Percentiles rank a stretch among this genome's conserved stretches.
Conservation (phyloP, 176 grass and related monocot genomes). For the Musa itinerans region DNA sequence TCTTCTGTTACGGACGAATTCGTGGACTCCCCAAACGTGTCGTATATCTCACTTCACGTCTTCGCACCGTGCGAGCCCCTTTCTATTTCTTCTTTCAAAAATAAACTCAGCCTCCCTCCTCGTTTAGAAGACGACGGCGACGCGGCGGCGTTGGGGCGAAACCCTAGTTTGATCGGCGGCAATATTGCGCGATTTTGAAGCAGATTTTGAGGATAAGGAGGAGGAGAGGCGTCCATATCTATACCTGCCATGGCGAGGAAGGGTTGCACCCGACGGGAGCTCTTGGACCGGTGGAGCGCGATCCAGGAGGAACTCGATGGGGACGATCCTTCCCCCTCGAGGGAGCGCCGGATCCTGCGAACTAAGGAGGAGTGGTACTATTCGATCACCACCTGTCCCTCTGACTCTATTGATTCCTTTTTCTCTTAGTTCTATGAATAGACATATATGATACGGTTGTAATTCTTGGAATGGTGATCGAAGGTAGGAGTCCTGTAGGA, state of each 20-base stretch:
- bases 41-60: too few relatives aligned
- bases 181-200: neutral
- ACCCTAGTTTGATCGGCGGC: constrained; percentile 6
- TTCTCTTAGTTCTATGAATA: neutral
- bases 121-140: neutral
- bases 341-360: constrained; percentile 30
- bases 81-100: neutral
- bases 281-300: constrained; percentile 53
- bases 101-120: neutral
- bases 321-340: constrained; percentile 31
- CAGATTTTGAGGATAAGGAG: neutral
- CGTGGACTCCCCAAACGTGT: too few relatives aligned
- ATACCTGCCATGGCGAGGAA: constrained; percentile 26
- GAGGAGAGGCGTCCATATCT: neutral
- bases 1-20: too few relatives aligned
- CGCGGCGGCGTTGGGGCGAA: neutral
- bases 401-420: neutral
- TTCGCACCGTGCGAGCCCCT: neutral
- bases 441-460: neutral
- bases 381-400: neutral
- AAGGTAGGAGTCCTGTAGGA: too few relatives aligned
- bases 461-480: neutral
- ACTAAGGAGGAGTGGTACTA: constrained; percentile 63
- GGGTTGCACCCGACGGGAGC: constrained; percentile 27
- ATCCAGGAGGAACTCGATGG: constrained; percentile 57